Conservation (phyloP, 495 filamentous ascomycete species). For the Filosporella fistucella region DNA sequence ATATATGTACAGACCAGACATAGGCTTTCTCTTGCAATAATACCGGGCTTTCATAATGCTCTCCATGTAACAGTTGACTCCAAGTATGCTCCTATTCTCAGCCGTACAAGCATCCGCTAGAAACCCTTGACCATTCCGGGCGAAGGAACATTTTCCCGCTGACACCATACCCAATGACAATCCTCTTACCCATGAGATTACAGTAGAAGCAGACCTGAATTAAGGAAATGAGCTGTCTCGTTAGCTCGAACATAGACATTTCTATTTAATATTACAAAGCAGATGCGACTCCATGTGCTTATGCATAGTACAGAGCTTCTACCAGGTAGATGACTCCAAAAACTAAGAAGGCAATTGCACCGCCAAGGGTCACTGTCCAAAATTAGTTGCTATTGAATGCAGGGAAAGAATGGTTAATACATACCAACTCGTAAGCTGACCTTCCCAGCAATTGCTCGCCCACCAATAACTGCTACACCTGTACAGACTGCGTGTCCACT, state of each 20-base stretch:
- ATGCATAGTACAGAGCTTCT: constrained; percentile 63
- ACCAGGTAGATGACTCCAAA: constrained; percentile 90
- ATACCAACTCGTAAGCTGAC: constrained; percentile 96
- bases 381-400: constrained; percentile 20
- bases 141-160: no score
- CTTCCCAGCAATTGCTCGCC: constrained; percentile 83
- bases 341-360: constrained; percentile 82
- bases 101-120: no score
- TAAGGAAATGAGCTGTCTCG: constrained; percentile 4
- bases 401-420: constrained; percentile 32
- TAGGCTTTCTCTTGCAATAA: no score
- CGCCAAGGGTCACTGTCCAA: constrained; percentile 80
- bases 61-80: no score
- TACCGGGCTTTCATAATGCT: no score
- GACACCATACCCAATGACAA: neutral
- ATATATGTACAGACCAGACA: no score
- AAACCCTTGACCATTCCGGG: no score
- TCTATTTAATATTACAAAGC: constrained; percentile 16
- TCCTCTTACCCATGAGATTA: neutral
- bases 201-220: neutral
- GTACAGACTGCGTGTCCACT: constrained; percentile 87
- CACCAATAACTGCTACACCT: constrained; percentile 87
- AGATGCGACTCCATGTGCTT: neutral
- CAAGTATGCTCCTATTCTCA: no score
- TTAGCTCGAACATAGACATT: neutral